Percentiles rank a stretch among this genome's conserved stretches.
These are phyloP conservation scores for Pseudogymnoascus destructans DNA, from an alignment of 2,329 filamentous ascomycete genomes.

Conservation along the genomic window DNA sequence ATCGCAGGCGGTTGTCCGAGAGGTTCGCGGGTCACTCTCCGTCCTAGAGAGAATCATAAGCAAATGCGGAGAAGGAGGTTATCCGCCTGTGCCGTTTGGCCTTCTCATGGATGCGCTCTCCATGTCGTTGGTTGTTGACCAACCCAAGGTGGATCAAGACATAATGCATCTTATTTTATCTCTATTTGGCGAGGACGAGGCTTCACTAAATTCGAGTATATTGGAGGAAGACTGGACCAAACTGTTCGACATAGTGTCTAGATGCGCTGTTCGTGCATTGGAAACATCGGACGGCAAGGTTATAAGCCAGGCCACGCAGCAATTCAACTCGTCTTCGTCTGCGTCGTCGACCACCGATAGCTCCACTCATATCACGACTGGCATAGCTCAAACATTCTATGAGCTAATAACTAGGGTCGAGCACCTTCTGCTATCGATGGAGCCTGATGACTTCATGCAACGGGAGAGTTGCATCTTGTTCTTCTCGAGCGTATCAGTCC, in stretches of 20 bases:
- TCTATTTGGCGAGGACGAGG: conserved; percentile 40
- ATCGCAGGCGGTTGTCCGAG: conserved; percentile 38
- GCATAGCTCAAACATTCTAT: conserved; percentile 21
- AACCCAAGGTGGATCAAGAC: conserved; percentile 25
- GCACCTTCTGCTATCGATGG: conserved; percentile 28
- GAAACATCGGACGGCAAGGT: conserved; percentile 22
- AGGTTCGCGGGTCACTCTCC: conserved; percentile 48
- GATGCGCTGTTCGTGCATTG: conserved; percentile 32
- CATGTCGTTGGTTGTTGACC: conserved; percentile 31
- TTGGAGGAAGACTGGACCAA: conserved; percentile 53
- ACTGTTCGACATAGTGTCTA: conserved; percentile 44
- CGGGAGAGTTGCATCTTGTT: conserved; percentile 54
- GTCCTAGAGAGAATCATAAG: conserved; percentile 50
- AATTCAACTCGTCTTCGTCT: conserved; percentile 3
- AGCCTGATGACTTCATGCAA: conserved; percentile 42
- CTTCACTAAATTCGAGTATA: conserved; percentile 41
- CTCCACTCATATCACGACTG: conserved; percentile 15
- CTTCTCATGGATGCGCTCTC: conserved; percentile 45
- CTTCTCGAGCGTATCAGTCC: conserved; percentile 46
- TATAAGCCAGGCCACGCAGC: conserved; percentile 16
- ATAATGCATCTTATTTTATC: conserved; percentile 33
- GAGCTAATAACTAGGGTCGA: conserved; percentile 24
- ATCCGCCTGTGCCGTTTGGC: conserved; percentile 45
- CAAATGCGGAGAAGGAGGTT: conserved; percentile 45
- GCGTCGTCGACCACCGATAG: conserved; percentile 17